Evolutionary conservation across 495 filamentous ascomycete species (phyloP), one percentile per base, ranked within the genome.

Genomic region (Parachaetomium inaequale): DNA sequence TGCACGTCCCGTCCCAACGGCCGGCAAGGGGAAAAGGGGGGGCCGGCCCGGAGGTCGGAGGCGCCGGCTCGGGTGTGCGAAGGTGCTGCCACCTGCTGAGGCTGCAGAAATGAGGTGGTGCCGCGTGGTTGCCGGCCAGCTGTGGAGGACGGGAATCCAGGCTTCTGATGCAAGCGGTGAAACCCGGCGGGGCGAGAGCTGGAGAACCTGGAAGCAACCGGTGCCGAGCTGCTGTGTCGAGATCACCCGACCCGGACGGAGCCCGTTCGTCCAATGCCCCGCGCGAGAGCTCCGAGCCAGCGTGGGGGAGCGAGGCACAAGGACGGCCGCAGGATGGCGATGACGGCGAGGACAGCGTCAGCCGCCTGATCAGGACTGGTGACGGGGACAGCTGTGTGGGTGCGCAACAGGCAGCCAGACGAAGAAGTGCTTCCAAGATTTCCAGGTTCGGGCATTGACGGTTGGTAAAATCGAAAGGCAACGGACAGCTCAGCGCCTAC

Each of bases 51-150:
- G 57, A 21, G 46, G 36, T 21, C 26, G 32, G 14, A 42, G 17
- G 57, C 6, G 32, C 46, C 46, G 34, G 46, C 31, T n/a, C n/a
- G n/a, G n/a, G n/a, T n/a, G n/a, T n/a, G n/a, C n/a, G 32, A 11
- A 17, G 19, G 19, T 23, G n/a, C 11, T 28, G 2, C 10, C 7
- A 0, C 1, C 19, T 12, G 26, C 42, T 7, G 36, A 52, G 58
- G 49, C 58, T 26, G 58, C 49, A 54, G 49, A 47, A 17, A 7
- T 46, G 42, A 23, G 42, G n/a, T 11, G 49, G 17, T 53, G 58
- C 28, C 40, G 58, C 29, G 58, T 54, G 47, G 47, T 11, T 53
- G 34, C 23, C 36, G 49, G 23, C 57, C 46, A 46, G 46, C 57
- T 6, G 2, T 14, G 4, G 5, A 45, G n/a, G n/a, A 31, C 23